Evolutionary conservation across 108 stramenopile species (phyloP).

Genomic region (Cyclotella distinguenda): DNA sequence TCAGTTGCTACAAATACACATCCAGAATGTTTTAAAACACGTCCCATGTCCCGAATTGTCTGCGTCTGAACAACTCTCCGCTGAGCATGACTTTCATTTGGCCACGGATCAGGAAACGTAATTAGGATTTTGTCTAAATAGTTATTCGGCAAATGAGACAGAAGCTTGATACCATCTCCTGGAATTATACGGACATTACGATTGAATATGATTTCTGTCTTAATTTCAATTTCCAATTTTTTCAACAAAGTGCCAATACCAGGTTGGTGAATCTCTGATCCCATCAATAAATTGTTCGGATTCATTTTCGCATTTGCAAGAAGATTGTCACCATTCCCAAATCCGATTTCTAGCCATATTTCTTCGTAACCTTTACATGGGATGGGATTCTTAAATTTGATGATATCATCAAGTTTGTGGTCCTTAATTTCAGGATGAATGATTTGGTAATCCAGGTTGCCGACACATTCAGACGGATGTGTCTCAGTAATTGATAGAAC

Average conservation of each 20-base stretch:
- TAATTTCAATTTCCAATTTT: slow-evolving; percentile 33
- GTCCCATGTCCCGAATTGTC: slow-evolving; percentile 46
- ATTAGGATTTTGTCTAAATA: slow-evolving; percentile 59
- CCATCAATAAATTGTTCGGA: slow-evolving; percentile 50
- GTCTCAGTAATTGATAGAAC: no score
- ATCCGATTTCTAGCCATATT: slow-evolving; percentile 73
- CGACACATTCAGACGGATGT: no score
- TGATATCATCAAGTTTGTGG: slow-evolving; percentile 28
- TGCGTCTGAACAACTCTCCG: slow-evolving; percentile 61
- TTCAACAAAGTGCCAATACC: slow-evolving; percentile 50
- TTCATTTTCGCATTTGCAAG: slow-evolving; percentile 45
- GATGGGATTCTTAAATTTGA: slow-evolving; percentile 12
- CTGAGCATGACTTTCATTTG: slow-evolving; percentile 38
- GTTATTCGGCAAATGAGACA: slow-evolving; percentile 47
- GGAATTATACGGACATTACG: slow-evolving; percentile 62
- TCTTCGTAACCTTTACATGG: slow-evolving; percentile 23
- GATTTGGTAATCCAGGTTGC: not conserved
- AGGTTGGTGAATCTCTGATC: slow-evolving; percentile 64
- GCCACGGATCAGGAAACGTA: slow-evolving; percentile 81
- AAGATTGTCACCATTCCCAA: slow-evolving; percentile 70
- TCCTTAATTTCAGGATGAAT: slow-evolving; percentile 3
- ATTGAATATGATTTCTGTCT: slow-evolving; percentile 18
- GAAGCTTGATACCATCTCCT: slow-evolving; percentile 70
- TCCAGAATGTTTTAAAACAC: slow-evolving; percentile 52
- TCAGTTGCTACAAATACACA: slow-evolving; percentile 72